These are phyloP conservation scores for Puccinia coronata DNA, from an alignment of 1,284 basidiomycete genomes.

Conservation along the genomic window DNA sequence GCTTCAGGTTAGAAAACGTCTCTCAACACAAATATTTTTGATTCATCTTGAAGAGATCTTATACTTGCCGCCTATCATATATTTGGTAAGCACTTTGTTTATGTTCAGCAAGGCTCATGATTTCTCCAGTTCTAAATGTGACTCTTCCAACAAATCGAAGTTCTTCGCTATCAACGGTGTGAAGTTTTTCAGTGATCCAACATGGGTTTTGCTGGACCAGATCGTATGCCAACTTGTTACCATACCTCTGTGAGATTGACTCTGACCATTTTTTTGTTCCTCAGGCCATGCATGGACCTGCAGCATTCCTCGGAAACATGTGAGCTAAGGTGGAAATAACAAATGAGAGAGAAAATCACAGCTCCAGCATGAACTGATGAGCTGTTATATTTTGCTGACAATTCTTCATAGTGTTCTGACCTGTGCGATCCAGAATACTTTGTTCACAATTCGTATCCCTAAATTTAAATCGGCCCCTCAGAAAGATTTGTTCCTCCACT, in stretches of 20 bases:
- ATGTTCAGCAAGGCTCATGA: no score
- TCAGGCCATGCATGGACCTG: background rate
- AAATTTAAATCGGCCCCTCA: no score
- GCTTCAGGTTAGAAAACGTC: background rate
- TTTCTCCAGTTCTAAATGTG: background rate
- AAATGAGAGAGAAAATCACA: no score
- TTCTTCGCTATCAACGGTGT: background rate
- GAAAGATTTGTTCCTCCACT: no score
- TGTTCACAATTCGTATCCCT: no score
- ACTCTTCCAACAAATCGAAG: background rate
- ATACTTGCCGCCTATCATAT: background rate
- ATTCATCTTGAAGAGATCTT: background rate
- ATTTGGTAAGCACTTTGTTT: constrained; percentile 4
- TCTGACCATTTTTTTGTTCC: background rate
- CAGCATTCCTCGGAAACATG: background rate
- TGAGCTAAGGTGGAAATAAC: background rate
- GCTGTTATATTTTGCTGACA: no score
- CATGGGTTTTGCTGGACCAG: background rate
- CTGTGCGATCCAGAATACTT: background rate
- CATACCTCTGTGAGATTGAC: background rate
- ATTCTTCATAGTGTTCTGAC: background rate
- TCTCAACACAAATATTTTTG: background rate
- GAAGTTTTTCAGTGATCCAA: background rate
- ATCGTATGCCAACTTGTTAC: background rate
- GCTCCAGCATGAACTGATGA: background rate